Conservation (phyloP, 306 rosid genomes). For the Alnus rubra region DNA sequence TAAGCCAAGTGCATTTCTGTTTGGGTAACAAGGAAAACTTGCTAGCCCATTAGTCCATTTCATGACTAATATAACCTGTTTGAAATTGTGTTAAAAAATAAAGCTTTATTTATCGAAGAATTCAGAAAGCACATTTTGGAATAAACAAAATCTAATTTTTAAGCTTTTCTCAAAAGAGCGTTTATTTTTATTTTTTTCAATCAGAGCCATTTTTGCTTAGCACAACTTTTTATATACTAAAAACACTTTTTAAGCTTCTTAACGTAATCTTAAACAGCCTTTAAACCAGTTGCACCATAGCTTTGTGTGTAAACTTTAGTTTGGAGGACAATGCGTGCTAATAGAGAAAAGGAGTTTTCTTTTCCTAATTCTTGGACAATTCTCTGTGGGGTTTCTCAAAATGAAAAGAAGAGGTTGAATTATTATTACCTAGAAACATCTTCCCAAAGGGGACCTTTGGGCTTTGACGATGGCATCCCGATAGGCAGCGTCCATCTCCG, state of each 20-base stretch:
- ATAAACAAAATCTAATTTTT: too few species aligned
- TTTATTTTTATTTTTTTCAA: too few species aligned
- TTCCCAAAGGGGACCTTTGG: constrained; percentile 55
- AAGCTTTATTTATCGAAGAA: too few species aligned
- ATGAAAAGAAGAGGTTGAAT: neutral
- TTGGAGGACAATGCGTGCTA: neutral
- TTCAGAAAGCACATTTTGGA: too few species aligned
- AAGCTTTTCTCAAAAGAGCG: too few species aligned
- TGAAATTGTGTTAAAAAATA: too few species aligned
- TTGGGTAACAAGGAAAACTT: neutral
- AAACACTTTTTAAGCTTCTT: too few species aligned
- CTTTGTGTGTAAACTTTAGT: neutral
- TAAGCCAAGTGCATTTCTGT: constrained; percentile 25
- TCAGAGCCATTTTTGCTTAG: too few species aligned
- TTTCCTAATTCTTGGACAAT: neutral
- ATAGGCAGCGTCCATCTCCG: constrained; percentile 46
- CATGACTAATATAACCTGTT: neutral
- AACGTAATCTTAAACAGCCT: too few species aligned
- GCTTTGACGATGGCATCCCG: constrained; percentile 40
- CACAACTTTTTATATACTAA: too few species aligned
- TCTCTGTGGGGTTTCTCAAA: neutral
- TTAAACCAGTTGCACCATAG: neutral
- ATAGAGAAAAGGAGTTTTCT: neutral
- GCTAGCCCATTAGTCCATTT: neutral
- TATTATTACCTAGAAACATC: constrained; percentile 44